Evolutionary conservation across 1,139 yeast genomes (phyloP).

Genomic region (Chernovozyma aurita): DNA sequence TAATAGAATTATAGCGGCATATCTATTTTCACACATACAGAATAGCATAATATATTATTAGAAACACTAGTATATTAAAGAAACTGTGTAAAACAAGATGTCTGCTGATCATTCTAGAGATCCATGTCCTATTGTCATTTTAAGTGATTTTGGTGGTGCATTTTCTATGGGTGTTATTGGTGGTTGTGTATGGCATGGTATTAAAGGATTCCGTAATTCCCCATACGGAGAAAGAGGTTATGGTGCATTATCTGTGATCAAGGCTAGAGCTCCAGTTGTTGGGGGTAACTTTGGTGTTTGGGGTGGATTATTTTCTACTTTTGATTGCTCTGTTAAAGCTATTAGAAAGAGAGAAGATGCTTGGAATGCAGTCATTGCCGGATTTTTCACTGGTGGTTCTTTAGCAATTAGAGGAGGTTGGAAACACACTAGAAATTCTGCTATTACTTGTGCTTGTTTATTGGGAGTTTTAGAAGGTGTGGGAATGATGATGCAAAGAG

Average conservation of each 20-base stretch:
- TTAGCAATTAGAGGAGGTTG: slow-evolving; percentile 98
- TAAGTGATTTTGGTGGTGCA: slow-evolving; percentile 98
- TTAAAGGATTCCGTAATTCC: slow-evolving; percentile 96
- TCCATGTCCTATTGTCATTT: slow-evolving; percentile 95
- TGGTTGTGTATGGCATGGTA: slow-evolving; percentile 98
- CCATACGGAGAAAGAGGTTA: slow-evolving; percentile 92
- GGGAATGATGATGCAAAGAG: slow-evolving; percentile 91
- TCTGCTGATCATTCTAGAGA: slow-evolving; percentile 98
- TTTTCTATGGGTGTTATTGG: slow-evolving; percentile 98
- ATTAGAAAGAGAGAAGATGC: slow-evolving; percentile 97
- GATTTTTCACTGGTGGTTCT: slow-evolving; percentile 97
- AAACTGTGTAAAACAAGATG: slow-evolving; percentile 46
- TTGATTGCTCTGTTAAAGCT: slow-evolving; percentile 93
- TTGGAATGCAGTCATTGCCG: slow-evolving; percentile 97
- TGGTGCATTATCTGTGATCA: slow-evolving; percentile 87
- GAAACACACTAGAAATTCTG: slow-evolving; percentile 94
- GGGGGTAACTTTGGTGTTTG: slow-evolving; percentile 99
- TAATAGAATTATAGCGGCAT: too few species aligned
- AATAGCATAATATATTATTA: too few species aligned
- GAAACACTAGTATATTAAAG: too few species aligned
- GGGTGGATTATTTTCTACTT: slow-evolving; percentile 97
- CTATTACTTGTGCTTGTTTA: slow-evolving; percentile 95
- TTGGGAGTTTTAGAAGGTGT: slow-evolving; percentile 98
- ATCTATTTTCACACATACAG: too few species aligned
- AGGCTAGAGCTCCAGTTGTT: slow-evolving; percentile 95